Evolutionary conservation across 148 eudicot species (phyloP).

Genomic region (Rhododendron henanense): DNA sequence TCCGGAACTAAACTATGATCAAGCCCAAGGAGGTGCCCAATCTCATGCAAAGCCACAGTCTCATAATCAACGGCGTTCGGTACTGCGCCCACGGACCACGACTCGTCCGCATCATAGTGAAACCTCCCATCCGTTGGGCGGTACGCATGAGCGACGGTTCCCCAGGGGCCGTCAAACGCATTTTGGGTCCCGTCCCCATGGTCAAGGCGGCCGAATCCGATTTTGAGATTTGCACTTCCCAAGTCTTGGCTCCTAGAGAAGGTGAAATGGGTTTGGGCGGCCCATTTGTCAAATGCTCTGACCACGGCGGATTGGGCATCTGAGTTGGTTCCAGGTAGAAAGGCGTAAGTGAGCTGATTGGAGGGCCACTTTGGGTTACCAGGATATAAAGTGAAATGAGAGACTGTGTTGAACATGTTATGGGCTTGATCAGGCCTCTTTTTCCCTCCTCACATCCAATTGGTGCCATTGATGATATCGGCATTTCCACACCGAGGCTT

Average conservation of each 20-base stretch:
- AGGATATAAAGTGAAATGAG: too few relatives aligned
- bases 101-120: constrained; percentile 17
- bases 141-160: constrained; percentile 12
- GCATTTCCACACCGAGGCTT: too few relatives aligned
- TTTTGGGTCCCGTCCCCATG: constrained; percentile 12
- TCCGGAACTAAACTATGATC: not conserved
- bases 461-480: too few relatives aligned
- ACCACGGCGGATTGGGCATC: not conserved
- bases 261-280: not conserved
- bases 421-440: too few relatives aligned
- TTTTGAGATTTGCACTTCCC: not conserved
- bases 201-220: not conserved
- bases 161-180: constrained; percentile 15
- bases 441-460: too few relatives aligned
- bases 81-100: not conserved
- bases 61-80: not conserved
- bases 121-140: constrained; percentile 17
- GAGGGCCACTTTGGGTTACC: constrained; percentile 13
- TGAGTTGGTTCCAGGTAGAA: not conserved
- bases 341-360: not conserved
- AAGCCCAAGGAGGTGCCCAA: not conserved
- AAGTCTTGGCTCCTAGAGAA: not conserved
- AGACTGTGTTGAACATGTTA: not conserved
- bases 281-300: not conserved
- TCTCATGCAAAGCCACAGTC: constrained; percentile 18